Evolutionary conservation across 2,329 filamentous ascomycete species (phyloP), one percentile per base, ranked within the genome.

Genomic region (Monosporascus sp.): DNA sequence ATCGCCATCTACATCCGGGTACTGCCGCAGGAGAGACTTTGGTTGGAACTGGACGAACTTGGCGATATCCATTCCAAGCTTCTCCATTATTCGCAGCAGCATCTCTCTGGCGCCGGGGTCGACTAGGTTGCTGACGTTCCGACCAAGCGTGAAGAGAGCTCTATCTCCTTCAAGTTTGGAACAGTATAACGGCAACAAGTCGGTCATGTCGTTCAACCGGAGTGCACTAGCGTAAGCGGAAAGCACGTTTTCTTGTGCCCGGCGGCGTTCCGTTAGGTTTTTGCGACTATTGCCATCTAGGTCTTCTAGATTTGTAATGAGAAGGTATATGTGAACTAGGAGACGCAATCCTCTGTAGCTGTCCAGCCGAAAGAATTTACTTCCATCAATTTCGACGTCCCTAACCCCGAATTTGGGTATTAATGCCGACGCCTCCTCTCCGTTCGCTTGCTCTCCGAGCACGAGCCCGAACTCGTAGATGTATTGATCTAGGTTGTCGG

Each of bases 141-240:
- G 81, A 53, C 87, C 89, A 48, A 99, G 78, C 17, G 87, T 86
- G 51, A 85, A 80, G 60, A 91, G 85, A 56, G 81, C 79, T 57
- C 87, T 80, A 14, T 82, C 75, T 7, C 78, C 73, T 9, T 82
- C 78, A 14, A 99, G 77, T 62, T 90, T 86, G 8, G 91, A 91
- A 57, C 89, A 92, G 69, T 99, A 99, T 1, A 96, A 75, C 1
- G 94, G 92, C 52, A 96, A 88, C 43, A 94, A 74, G 57, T 93
- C 86, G 55, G 88, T 84, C 51, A 94, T 82, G 37, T 85, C 83
- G 17, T 83, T 82, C 47, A 87, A 78, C 44, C 89, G 84, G 38
- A 99, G 74, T 56, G 88, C 86, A 62, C 88, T 88, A 52, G 95
- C 87, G 67, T 97, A 97, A 4, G 84, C 86, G 1, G 88, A 84